phyloP scores from a whole-genome alignment of 1,139 yeast species.

The Yamadazyma aaseri region DNA sequence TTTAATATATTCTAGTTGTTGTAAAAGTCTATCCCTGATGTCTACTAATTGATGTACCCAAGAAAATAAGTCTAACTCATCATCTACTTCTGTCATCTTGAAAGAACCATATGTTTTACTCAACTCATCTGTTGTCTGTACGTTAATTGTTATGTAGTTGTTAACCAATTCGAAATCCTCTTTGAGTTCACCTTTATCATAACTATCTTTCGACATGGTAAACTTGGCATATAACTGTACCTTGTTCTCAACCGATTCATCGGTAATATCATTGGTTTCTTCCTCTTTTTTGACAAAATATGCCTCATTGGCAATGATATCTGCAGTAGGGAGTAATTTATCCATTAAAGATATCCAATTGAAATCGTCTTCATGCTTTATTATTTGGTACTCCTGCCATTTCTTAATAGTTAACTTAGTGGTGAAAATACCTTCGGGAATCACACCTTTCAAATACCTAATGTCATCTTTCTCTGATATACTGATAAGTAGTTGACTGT shows the following conservation, averaged over 20 bases:
- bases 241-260: neutral
- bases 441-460: slow-evolving; percentile 12
- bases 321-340: slow-evolving; percentile 11
- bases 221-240: slow-evolving; percentile 10
- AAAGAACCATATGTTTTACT: slow-evolving; percentile 13
- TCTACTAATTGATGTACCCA: slow-evolving; percentile 13
- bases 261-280: neutral
- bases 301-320: no score
- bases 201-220: slow-evolving; percentile 9
- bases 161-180: slow-evolving; percentile 14
- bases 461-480: slow-evolving; percentile 12
- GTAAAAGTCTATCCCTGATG: slow-evolving; percentile 5
- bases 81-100: slow-evolving; percentile 10
- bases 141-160: slow-evolving; percentile 10
- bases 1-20: neutral
- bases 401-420: slow-evolving; percentile 3
- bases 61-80: slow-evolving; percentile 12
- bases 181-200: slow-evolving; percentile 12
- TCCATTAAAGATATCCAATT: slow-evolving; percentile 12
- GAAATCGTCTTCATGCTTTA: slow-evolving; percentile 6
- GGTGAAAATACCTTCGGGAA: slow-evolving; percentile 19
- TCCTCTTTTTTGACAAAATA: neutral
- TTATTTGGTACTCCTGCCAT: slow-evolving; percentile 4
- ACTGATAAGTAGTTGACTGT: slow-evolving; percentile 16
- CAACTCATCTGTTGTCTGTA: slow-evolving; percentile 12